Conservation (phyloP, 495 filamentous ascomycete species). For the Corynascus novoguineensis region DNA sequence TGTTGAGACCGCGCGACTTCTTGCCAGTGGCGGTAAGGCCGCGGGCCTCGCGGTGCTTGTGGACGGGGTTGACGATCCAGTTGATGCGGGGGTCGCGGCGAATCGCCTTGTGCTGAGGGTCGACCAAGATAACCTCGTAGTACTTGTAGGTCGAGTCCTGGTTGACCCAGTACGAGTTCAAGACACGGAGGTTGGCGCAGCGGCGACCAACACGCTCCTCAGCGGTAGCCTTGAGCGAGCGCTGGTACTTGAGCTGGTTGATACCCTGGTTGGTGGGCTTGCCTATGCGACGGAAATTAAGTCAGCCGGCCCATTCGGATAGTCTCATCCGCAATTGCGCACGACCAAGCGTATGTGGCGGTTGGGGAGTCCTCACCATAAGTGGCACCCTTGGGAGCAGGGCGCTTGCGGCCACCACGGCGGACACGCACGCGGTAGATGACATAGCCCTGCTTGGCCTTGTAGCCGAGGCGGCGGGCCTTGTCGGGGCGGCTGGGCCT, state of each 20-base stretch:
- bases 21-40: conserved; percentile 97
- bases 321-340: not conserved
- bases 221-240: conserved; percentile 91
- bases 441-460: conserved; percentile 99
- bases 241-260: conserved; percentile 99
- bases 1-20: conserved; percentile 97
- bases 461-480: conserved; percentile 99
- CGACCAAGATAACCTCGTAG: conserved; percentile 99
- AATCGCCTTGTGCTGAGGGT: conserved; percentile 99
- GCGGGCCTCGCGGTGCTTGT: conserved; percentile 99
- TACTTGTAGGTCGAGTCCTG: conserved; percentile 99
- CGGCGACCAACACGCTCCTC: conserved; percentile 99
- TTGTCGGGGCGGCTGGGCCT: conserved; percentile 98
- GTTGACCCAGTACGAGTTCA: conserved; percentile 99
- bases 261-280: conserved; percentile 99
- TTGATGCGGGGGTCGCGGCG: conserved; percentile 98
- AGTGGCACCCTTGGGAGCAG: conserved; percentile 95
- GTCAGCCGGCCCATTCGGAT: conserved; percentile 16
- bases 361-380: conserved; percentile 61
- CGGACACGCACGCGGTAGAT: conserved; percentile 98
- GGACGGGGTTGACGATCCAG: conserved; percentile 99
- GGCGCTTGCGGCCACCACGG: conserved; percentile 94
- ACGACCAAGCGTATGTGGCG: not conserved
- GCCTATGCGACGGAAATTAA: conserved; percentile 47
- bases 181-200: conserved; percentile 95